Percentiles rank a stretch among this genome's conserved stretches.
Conservation (phyloP, 176 grass and related monocot species). For the Oryza longistaminata region DNA sequence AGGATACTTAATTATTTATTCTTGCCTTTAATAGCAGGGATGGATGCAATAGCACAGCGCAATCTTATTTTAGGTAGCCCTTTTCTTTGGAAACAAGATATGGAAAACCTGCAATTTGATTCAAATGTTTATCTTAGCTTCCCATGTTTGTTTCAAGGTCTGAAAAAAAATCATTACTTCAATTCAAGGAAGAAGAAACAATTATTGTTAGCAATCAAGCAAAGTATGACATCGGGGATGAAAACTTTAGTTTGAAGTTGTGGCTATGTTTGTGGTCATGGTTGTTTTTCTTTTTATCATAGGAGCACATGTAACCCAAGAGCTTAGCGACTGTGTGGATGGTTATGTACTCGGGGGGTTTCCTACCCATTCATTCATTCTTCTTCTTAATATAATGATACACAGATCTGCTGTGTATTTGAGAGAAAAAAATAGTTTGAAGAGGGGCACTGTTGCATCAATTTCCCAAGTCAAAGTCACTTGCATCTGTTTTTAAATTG, state of each 20-base stretch:
- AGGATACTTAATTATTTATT: conserved; percentile 32
- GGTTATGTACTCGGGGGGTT: too few relatives aligned
- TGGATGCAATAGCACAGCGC: conserved; percentile 36
- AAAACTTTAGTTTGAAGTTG: neutral
- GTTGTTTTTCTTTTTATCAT: too few relatives aligned
- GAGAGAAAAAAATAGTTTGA: neutral
- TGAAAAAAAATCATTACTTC: neutral
- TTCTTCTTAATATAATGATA: too few relatives aligned
- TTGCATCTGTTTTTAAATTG: neutral
- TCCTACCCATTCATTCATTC: too few relatives aligned
- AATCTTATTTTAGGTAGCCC: conserved; percentile 30
- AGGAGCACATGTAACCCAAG: too few relatives aligned
- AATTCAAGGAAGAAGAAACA: neutral
- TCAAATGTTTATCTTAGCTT: neutral
- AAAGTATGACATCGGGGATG: neutral
- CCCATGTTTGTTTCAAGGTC: neutral
- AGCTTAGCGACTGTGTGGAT: too few relatives aligned
- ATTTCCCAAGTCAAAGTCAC: neutral
- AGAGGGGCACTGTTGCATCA: neutral
- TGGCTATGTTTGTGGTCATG: too few relatives aligned
- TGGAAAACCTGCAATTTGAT: neutral
- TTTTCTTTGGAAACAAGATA: conserved; percentile 23
- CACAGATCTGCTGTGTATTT: too few relatives aligned
- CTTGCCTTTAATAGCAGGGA: conserved; percentile 14
- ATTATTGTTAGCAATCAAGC: neutral